These are phyloP conservation scores for Aspergillus kassunensis DNA, from an alignment of 495 filamentous ascomycete genomes.

Conservation along the genomic window DNA sequence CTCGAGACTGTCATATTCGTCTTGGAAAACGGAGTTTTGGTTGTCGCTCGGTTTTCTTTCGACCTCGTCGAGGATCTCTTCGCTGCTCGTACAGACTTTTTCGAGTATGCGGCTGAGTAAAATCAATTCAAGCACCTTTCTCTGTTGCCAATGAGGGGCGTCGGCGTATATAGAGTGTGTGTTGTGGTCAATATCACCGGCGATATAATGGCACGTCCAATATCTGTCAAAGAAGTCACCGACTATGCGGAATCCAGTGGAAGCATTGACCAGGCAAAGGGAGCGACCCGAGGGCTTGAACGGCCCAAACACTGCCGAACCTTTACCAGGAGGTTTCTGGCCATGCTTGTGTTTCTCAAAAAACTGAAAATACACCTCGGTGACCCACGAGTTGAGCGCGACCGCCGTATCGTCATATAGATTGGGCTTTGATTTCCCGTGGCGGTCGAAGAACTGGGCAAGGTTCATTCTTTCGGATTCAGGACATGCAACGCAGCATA, in stretches of 20 bases:
- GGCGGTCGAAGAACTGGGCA: slow-evolving; percentile 8
- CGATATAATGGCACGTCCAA: slow-evolving; percentile 8
- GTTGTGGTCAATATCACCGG: neutral
- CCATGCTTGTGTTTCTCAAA: neutral
- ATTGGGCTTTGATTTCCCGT: slow-evolving; percentile 8
- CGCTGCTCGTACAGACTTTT: neutral
- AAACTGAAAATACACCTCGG: slow-evolving; percentile 8
- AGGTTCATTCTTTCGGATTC: slow-evolving; percentile 3
- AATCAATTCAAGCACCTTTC: slow-evolving; percentile 17
- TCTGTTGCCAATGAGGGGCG: slow-evolving; percentile 11
- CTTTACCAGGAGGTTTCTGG: neutral
- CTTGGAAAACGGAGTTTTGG: slow-evolving; percentile 8
- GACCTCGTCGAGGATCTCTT: neutral
- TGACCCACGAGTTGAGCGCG: slow-evolving; percentile 6
- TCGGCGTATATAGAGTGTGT: neutral
- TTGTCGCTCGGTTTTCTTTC: neutral
- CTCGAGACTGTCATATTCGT: slow-evolving; percentile 9
- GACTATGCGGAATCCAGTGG: slow-evolving; percentile 3
- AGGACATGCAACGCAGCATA: slow-evolving; percentile 7
- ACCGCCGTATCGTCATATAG: slow-evolving; percentile 7
- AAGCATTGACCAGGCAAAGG: neutral
- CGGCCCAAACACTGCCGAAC: neutral
- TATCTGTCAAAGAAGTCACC: slow-evolving; percentile 12
- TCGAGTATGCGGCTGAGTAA: slow-evolving; percentile 11
- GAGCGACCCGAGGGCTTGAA: neutral